Base-by-base conservation (phyloP, 768 basidiomycete species). In the Erythrobasidium yunnanense region DNA sequence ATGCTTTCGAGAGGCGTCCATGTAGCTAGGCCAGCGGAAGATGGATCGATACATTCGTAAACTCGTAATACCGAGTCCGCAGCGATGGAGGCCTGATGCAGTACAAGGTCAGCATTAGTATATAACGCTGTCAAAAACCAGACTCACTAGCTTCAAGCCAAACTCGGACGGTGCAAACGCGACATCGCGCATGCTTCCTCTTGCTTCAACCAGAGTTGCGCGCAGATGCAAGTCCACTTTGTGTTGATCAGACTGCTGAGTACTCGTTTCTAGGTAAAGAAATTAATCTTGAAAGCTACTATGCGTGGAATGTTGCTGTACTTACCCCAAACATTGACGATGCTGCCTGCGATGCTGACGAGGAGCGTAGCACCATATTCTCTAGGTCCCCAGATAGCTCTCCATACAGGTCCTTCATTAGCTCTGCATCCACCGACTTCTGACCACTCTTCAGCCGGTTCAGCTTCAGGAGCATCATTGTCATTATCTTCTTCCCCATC, bases 301-400 rank as follows among this genome's bases (percentile, higher is more conserved):
- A n/a, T n/a, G n/a, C n/a, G n/a, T n/a, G n/a, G n/a, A n/a, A n/a
- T n/a, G n/a, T n/a, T n/a, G n/a, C n/a, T n/a, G 38, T 75, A 74
- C 78, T 76, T 87, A 74, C 92, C 88, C 90, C 90, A 96, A 17
- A 99, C 82, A 76, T 92, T 88, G 62, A 91, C 87, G 0, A 87
- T 87, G 25, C 92, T 82, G 77, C 96, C 93, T 72, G 91, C 90
- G 1, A 87, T 90, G 3, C 84, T 83, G 2, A 87, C 88, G 0
- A 90, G 90, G 62, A 97, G 79, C 56, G 95, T 82, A 1, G 84
- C 82, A 2, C 90, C 92, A 66, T 90, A 91, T 75, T 91, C 86
- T 3, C 93, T 90, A 73, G 92, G 90, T 1, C 90, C 90, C 88
- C 90, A 97, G 56, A 83, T 82, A 15, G 95, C 71, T 75, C 82